Percentiles rank a stretch among this genome's conserved stretches.
Conservation (phyloP, 108 stramenopile species). For the Cylindrotheca fusiformis region DNA sequence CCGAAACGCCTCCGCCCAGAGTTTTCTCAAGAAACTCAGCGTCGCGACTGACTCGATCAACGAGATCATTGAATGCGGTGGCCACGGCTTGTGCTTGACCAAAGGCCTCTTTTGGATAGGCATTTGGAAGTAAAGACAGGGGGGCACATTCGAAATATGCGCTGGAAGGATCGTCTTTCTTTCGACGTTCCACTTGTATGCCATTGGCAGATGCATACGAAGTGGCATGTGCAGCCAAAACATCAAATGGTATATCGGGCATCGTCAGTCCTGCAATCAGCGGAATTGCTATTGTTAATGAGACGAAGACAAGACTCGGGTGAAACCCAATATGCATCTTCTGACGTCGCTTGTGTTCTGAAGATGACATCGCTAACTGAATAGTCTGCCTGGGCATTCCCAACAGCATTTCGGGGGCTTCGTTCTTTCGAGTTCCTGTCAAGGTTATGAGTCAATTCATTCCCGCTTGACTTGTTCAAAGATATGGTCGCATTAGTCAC, state of each 20-base stretch:
- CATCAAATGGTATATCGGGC: constrained; percentile 16
- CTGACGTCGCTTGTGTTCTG: constrained; percentile 20
- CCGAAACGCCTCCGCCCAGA: constrained; percentile 56
- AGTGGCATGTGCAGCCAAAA: constrained; percentile 43
- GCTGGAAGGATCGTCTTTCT: constrained; percentile 6
- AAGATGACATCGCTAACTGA: too few species aligned
- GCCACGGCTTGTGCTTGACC: constrained; percentile 55
- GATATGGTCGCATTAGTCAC: too few species aligned
- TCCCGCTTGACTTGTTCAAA: too few species aligned
- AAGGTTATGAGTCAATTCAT: too few species aligned
- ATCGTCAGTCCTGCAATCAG: too few species aligned
- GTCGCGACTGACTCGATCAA: constrained; percentile 85
- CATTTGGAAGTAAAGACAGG: constrained; percentile 82
- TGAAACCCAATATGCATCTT: constrained; percentile 15
- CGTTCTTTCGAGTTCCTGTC: not conserved
- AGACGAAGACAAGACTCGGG: not conserved
- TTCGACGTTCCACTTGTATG: constrained; percentile 47
- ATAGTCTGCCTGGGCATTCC: constrained; percentile 9
- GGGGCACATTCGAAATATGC: constrained; percentile 75
- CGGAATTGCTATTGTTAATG: too few species aligned
- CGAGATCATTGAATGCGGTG: constrained; percentile 76
- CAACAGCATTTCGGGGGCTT: not conserved
- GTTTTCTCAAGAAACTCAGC: constrained; percentile 68
- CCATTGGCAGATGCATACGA: constrained; percentile 64
- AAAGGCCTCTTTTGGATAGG: constrained; percentile 70